Percentiles rank a stretch among this genome's conserved stretches.
These are phyloP conservation scores for Moelleriella libera DNA, from an alignment of 2,329 filamentous ascomycete species.

Conservation along the genomic window DNA sequence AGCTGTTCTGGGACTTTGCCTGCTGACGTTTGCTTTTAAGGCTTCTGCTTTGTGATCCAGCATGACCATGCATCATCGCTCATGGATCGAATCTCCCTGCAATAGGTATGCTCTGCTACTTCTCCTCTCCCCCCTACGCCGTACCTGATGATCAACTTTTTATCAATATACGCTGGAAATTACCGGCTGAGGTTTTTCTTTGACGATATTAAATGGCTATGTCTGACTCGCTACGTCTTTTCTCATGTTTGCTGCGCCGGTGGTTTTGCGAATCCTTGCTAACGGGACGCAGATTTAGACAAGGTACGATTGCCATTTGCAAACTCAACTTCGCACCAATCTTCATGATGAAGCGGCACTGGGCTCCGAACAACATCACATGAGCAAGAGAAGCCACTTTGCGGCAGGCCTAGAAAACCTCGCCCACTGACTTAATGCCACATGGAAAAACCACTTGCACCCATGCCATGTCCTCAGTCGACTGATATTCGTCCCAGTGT, in stretches of 20 bases:
- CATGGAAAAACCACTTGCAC: not conserved
- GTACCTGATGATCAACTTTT: slow-evolving; percentile 49
- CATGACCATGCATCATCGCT: no score
- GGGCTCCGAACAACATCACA: slow-evolving; percentile 71
- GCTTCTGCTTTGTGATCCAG: no score
- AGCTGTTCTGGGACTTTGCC: not conserved
- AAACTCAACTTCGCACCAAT: slow-evolving; percentile 8
- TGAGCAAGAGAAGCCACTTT: slow-evolving; percentile 79
- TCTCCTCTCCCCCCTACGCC: not conserved
- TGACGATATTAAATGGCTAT: slow-evolving; percentile 82
- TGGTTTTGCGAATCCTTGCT: slow-evolving; percentile 10
- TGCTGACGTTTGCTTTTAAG: not conserved
- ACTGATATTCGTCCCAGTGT: no score
- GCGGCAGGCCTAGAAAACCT: slow-evolving; percentile 99
- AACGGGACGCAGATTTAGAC: slow-evolving; percentile 14
- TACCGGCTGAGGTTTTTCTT: slow-evolving; percentile 71
- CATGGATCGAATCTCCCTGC: no score
- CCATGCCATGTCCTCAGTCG: not conserved
- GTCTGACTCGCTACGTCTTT: slow-evolving; percentile 44
- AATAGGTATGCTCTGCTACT: slow-evolving; percentile 15
- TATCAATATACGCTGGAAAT: slow-evolving; percentile 74
- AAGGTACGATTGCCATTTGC: slow-evolving; percentile 17
- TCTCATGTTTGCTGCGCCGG: slow-evolving; percentile 4
- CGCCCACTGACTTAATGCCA: slow-evolving; percentile 64
- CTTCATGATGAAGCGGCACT: slow-evolving; percentile 84